Conservation (phyloP, 2,329 filamentous ascomycete genomes). For the Tolypocladium tundrense region DNA sequence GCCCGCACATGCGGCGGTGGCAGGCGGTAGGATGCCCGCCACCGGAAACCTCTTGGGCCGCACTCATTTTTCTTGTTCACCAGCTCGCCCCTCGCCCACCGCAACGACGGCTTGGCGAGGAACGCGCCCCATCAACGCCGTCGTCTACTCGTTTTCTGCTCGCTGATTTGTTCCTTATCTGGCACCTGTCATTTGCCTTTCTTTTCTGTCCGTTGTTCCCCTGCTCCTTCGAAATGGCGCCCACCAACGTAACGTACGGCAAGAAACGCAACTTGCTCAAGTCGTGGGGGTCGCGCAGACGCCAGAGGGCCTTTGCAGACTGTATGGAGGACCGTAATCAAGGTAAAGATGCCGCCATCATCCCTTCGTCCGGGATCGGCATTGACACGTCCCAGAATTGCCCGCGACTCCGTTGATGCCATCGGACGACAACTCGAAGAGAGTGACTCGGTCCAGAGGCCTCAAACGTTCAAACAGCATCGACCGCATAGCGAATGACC, state of each 20-base stretch:
- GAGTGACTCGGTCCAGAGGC: conserved; percentile 3
- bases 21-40: neutral
- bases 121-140: neutral
- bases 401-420: neutral
- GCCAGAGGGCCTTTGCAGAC: conserved; percentile 10
- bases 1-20: neutral
- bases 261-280: conserved; percentile 17
- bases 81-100: neutral
- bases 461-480: conserved; percentile 6
- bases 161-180: neutral
- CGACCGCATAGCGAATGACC: conserved; percentile 19
- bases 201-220: neutral
- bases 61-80: neutral
- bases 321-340: conserved; percentile 7
- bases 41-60: no score
- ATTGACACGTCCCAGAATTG: conserved; percentile 3
- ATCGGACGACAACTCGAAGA: conserved; percentile 6
- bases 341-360: conserved; percentile 6
- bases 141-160: neutral
- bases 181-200: neutral
- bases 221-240: conserved; percentile 12
- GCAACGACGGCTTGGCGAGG: neutral
- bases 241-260: conserved; percentile 15
- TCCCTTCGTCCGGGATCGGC: neutral
- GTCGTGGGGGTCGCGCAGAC: conserved; percentile 15